Conservation (phyloP, 441 rosid genomes). For the Arabidopsis lyrata region DNA sequence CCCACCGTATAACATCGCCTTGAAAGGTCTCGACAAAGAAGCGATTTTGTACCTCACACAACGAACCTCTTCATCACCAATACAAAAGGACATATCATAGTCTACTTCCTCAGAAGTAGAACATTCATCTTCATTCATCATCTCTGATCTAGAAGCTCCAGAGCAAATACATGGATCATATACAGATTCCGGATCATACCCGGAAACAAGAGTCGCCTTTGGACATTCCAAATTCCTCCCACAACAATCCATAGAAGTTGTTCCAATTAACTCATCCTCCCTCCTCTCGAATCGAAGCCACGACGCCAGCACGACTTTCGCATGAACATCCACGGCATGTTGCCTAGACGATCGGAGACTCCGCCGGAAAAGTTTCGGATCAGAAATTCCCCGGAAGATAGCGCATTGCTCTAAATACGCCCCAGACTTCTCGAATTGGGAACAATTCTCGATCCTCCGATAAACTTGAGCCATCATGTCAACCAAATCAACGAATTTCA, state of each 20-base stretch:
- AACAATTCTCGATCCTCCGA: constrained; percentile 59
- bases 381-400: constrained; percentile 64
- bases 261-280: constrained; percentile 85
- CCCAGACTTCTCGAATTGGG: constrained; percentile 65
- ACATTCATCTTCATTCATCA: constrained; percentile 51
- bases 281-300: constrained; percentile 96
- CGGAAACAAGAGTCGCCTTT: constrained; percentile 68
- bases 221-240: constrained; percentile 92
- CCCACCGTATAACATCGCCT: constrained; percentile 79
- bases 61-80: constrained; percentile 83
- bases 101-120: constrained; percentile 74
- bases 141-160: constrained; percentile 46
- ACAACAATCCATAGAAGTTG: constrained; percentile 77
- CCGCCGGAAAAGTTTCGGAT: constrained; percentile 82
- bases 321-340: constrained; percentile 75
- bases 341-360: constrained; percentile 77
- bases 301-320: constrained; percentile 78
- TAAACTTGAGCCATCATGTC: constrained; percentile 72
- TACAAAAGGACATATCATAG: constrained; percentile 75
- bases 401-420: constrained; percentile 77
- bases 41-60: constrained; percentile 78
- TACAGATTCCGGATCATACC: constrained; percentile 74
- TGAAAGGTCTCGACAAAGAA: constrained; percentile 76
- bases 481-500: constrained; percentile 72
- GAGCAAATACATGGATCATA: constrained; percentile 74